phyloP scores from a whole-genome alignment of 2,329 filamentous ascomycete species.

The Erysiphe pulchra region DNA sequence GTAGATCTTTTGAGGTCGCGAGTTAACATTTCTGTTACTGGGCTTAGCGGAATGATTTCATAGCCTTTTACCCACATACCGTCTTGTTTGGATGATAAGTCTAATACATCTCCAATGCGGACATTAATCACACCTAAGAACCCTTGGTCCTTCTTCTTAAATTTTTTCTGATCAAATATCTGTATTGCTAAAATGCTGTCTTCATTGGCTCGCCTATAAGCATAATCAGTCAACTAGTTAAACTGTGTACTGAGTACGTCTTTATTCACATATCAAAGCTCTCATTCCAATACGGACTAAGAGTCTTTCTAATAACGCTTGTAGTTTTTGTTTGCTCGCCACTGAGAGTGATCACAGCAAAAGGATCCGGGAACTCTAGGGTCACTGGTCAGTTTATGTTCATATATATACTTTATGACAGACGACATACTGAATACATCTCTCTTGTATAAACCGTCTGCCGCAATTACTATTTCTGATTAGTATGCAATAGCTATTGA shows the following conservation, averaged over 20 bases:
- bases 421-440: slow-evolving; percentile 80
- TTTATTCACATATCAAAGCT: slow-evolving; percentile 67
- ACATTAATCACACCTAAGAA: slow-evolving; percentile 97
- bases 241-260: slow-evolving; percentile 2
- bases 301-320: slow-evolving; percentile 80
- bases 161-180: slow-evolving; percentile 99
- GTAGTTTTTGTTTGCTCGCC: slow-evolving; percentile 98
- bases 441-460: slow-evolving; percentile 93
- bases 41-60: slow-evolving; percentile 1
- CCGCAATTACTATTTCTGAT: slow-evolving; percentile 61
- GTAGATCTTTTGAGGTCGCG: slow-evolving; percentile 92
- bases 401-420: background rate
- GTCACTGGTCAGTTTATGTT: slow-evolving; percentile 1
- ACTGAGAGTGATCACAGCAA: slow-evolving; percentile 88
- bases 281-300: slow-evolving; percentile 99
- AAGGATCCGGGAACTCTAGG: slow-evolving; percentile 60
- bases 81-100: slow-evolving; percentile 69
- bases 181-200: slow-evolving; percentile 94
- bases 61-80: slow-evolving; percentile 30
- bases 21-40: slow-evolving; percentile 64
- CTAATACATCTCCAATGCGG: slow-evolving; percentile 79
- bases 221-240: background rate
- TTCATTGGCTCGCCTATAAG: slow-evolving; percentile 60
- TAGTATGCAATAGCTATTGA: slow-evolving; percentile 11
- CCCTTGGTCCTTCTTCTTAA: slow-evolving; percentile 99